A percentile compares a stretch with the other conserved stretches of the same genome.
These are phyloP conservation scores for Phytopythium kandeliae DNA, from an alignment of 352 stramenopile genomes.

Conservation along the genomic window DNA sequence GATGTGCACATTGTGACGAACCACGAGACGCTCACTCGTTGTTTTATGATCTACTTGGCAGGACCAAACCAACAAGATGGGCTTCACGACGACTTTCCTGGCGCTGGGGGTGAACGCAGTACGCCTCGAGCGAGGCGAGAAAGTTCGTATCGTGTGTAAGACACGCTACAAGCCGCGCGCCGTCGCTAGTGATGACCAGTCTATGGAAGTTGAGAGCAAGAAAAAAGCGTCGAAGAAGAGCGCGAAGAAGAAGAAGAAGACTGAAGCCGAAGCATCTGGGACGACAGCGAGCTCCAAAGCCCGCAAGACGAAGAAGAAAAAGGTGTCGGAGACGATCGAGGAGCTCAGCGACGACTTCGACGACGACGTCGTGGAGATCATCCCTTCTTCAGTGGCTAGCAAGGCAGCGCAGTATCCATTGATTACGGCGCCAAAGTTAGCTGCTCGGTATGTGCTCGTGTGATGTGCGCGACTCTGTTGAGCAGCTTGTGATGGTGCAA, in stretches of 20 bases:
- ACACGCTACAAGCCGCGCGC: constrained; percentile 43
- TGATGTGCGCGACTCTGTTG: neutral
- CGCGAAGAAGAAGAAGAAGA: constrained; percentile 28
- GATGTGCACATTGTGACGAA: no score
- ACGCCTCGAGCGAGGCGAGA: constrained; percentile 53
- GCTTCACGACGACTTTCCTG: constrained; percentile 84
- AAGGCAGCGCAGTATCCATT: constrained; percentile 37
- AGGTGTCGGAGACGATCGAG: constrained; percentile 33
- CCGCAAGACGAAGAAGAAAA: constrained; percentile 31
- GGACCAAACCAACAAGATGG: constrained; percentile 78
- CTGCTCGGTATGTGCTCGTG: constrained; percentile 33
- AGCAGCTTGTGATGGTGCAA: neutral
- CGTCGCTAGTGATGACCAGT: constrained; percentile 13
- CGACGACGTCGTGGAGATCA: constrained; percentile 25
- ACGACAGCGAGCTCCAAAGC: neutral
- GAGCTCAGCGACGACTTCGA: constrained; percentile 64
- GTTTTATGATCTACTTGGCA: constrained; percentile 7
- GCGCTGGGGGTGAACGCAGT: constrained; percentile 42
- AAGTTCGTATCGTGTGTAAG: constrained; percentile 76
- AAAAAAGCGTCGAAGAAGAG: constrained; percentile 33
- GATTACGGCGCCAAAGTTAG: constrained; percentile 38
- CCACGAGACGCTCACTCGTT: neutral
- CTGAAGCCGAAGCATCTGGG: neutral
- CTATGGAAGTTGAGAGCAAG: constrained; percentile 16
- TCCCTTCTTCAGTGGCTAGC: constrained; percentile 10